A percentile compares a stretch with the other conserved stretches of the same genome.
Conservation (phyloP, 2,329 filamentous ascomycete genomes). For the Pseudopyrenochaeta lycopersici region DNA sequence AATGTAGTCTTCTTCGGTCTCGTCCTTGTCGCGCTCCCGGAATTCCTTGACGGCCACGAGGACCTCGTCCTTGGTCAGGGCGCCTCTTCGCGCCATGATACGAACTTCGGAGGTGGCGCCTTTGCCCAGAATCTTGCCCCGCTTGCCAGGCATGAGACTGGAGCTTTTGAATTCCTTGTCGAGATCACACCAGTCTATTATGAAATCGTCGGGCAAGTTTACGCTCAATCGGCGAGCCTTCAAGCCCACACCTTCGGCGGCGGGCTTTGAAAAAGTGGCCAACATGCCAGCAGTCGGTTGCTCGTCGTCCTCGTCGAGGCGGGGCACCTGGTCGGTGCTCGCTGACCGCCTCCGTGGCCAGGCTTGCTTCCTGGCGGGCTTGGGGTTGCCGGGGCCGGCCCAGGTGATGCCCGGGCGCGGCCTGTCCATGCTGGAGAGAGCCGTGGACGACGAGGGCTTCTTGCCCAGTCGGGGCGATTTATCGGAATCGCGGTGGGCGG, state of each 20-base stretch:
- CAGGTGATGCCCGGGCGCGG: constrained; percentile 40
- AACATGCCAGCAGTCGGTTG: constrained; percentile 44
- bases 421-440: constrained; percentile 38
- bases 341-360: constrained; percentile 46
- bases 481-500: constrained; percentile 14
- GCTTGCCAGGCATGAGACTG: constrained; percentile 74
- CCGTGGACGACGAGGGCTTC: constrained; percentile 39
- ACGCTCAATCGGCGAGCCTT: constrained; percentile 82
- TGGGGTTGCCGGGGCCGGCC: constrained; percentile 32
- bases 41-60: constrained; percentile 90
- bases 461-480: constrained; percentile 20
- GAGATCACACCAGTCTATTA: constrained; percentile 74
- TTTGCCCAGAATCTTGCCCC: constrained; percentile 80
- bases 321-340: constrained; percentile 47
- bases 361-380: constrained; percentile 25
- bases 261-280: constrained; percentile 52
- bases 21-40: constrained; percentile 73
- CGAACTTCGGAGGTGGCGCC: constrained; percentile 85
- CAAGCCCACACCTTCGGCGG: constrained; percentile 75
- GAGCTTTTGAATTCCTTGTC: constrained; percentile 72
- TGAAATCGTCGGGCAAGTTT: constrained; percentile 77
- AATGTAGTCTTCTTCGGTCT: constrained; percentile 78
- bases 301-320: constrained; percentile 30
- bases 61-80: constrained; percentile 64
- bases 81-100: constrained; percentile 78